Base-by-base conservation (phyloP, 192 early-diverging fungal species). In the Pilaira anomala region DNA sequence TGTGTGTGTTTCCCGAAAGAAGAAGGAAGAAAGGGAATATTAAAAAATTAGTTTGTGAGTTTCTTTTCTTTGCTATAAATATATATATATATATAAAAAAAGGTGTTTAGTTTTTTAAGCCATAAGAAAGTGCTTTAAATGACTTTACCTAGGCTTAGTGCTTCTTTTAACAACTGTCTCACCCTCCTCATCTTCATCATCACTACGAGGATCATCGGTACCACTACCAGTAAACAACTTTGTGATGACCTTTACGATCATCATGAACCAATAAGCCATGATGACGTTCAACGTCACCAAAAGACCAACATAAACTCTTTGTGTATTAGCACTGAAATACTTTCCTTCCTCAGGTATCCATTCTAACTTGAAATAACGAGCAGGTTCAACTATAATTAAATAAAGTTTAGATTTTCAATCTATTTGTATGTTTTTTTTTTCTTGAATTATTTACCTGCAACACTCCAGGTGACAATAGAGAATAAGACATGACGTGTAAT, bases 241-340 rank as follows among this genome's bases (percentile, higher is more conserved):
- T 49, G 80, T 52, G 24, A 86, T 73, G 8, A 89, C 83, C 41
- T 75, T 74, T n/a, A 86, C 26, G 63, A 93, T 87, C 78, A 92
- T 74, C 19, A 77, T 53, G 56, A 91, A 85, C 92, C 92, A 93
- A 68, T 86, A 91, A 42, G 89, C 66, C 36, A 93, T 76, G 29
- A 93, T 75, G 13, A 78, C 60, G 74, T 94, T 83, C 49, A 94
- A 70, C 6, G 80, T 60, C 16, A 75, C 75, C 12, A 94, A 74
- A 4, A 92, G 67, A 7, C 71, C 76, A 67, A 91, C 76, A 71
- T 87, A 83, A n/a, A 70, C 72, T 48, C 60, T 78, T 76, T 68
- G 83, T 33, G 71, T 76, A 61, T 48, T 77, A 52, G 60, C 62
- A 60, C 62, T 72, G 46, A 82, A 73, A 48, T 78, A 87, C 48